Percentiles rank a stretch among this genome's conserved stretches.
These are phyloP conservation scores for Debaryomyces castellii DNA, from an alignment of 805 yeast species.

Conservation along the genomic window DNA sequence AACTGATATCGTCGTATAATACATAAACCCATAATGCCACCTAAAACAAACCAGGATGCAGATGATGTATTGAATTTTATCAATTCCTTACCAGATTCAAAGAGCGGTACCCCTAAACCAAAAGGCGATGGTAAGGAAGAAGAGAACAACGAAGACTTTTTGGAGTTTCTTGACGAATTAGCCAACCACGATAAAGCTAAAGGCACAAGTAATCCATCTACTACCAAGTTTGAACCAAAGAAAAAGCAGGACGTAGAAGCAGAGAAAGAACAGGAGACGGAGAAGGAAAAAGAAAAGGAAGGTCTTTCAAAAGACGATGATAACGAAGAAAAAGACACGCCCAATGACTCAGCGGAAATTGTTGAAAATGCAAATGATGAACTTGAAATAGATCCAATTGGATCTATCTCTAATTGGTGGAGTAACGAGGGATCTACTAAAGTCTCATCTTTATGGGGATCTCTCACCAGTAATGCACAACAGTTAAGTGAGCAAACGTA, in stretches of 20 bases:
- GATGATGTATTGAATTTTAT: slow-evolving; percentile 79
- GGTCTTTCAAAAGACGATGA: slow-evolving; percentile 8
- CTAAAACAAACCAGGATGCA: slow-evolving; percentile 43
- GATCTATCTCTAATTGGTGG: slow-evolving; percentile 75
- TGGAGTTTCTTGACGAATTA: slow-evolving; percentile 65
- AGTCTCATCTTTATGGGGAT: slow-evolving; percentile 67
- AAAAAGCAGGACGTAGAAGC: slow-evolving; percentile 19
- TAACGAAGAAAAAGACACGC: slow-evolving; percentile 13
- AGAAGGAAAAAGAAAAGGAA: slow-evolving; percentile 7
- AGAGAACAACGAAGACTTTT: slow-evolving; percentile 50
- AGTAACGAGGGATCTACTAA: slow-evolving; percentile 63
- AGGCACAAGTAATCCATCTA: slow-evolving; percentile 12
- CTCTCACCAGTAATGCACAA: slow-evolving; percentile 55
- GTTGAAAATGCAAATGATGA: slow-evolving; percentile 11
- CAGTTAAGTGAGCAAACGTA: slow-evolving; percentile 50
- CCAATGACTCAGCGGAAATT: neutral
- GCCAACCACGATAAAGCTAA: slow-evolving; percentile 55
- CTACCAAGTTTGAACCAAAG: slow-evolving; percentile 35
- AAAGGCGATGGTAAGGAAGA: slow-evolving; percentile 18
- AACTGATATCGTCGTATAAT: neutral
- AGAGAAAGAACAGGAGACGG: neutral
- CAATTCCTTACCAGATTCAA: slow-evolving; percentile 71
- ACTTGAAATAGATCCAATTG: slow-evolving; percentile 54
- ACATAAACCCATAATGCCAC: slow-evolving; percentile 8
- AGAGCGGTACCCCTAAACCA: slow-evolving; percentile 30